phyloP scores from a whole-genome alignment of 768 basidiomycete genomes.

The Leucosporidium yakuticum region DNA sequence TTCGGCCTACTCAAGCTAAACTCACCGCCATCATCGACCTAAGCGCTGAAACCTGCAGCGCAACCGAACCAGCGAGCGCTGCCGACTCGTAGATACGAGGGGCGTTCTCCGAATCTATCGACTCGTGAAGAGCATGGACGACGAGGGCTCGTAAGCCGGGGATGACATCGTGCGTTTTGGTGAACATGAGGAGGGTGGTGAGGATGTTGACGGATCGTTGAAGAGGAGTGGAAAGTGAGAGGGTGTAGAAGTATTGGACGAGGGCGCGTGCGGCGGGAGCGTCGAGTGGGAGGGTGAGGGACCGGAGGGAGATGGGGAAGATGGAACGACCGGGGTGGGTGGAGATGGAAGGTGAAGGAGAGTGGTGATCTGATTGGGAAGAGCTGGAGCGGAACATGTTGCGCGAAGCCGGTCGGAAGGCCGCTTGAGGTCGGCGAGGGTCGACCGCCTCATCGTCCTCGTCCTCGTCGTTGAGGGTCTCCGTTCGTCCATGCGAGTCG shows the following conservation, averaged over 20 bases:
- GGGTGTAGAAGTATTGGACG: conserved; percentile 87
- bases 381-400: background rate
- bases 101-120: background rate
- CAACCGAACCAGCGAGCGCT: conserved; percentile 8
- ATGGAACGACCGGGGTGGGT: conserved; percentile 1
- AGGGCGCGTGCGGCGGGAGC: conserved; percentile 81
- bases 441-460: too few relatives aligned
- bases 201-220: conserved; percentile 87
- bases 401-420: background rate
- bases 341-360: background rate
- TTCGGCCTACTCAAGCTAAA: too few relatives aligned
- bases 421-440: background rate
- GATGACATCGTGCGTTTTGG: conserved; percentile 70
- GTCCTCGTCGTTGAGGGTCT: too few relatives aligned
- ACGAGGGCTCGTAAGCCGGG: conserved; percentile 54
- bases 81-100: conserved; percentile 18
- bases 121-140: background rate
- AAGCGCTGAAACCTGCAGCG: background rate
- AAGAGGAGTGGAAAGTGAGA: conserved; percentile 74
- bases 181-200: conserved; percentile 74
- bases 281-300: conserved; percentile 75
- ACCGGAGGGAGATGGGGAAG: conserved; percentile 43
- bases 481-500: too few relatives aligned
- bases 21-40: background rate
- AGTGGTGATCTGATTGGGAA: background rate